A percentile compares a stretch with the other conserved stretches of the same genome.
These are phyloP conservation scores for Pythium graminicola DNA, from an alignment of 352 stramenopile genomes.

Conservation along the genomic window DNA sequence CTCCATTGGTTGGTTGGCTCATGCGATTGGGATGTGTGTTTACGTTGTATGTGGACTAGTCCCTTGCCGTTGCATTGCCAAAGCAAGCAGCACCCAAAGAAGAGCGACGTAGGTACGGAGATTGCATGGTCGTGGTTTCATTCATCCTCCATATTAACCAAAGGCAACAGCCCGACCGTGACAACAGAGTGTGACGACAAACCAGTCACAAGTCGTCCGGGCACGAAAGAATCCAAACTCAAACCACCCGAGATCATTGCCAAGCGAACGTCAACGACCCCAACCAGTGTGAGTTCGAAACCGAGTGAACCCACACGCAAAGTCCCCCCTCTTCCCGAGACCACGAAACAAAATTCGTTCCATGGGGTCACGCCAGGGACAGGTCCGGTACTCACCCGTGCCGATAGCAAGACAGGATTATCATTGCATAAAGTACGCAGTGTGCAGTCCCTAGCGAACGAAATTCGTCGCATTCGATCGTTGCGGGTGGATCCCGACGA, in stretches of 20 bases:
- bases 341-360: constrained; percentile 22
- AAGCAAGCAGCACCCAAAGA: constrained; percentile 24
- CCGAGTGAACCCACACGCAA: constrained; percentile 32
- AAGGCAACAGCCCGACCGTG: no score
- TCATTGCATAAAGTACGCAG: constrained; percentile 62
- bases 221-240: constrained; percentile 61
- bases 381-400: constrained; percentile 7
- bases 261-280: constrained; percentile 10
- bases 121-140: no score
- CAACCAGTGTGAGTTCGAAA: constrained; percentile 6
- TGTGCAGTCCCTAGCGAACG: constrained; percentile 73
- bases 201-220: neutral
- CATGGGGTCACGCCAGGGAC: constrained; percentile 17
- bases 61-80: constrained; percentile 13
- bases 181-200: no score
- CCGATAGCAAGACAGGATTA: constrained; percentile 42
- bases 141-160: neutral
- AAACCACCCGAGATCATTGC: constrained; percentile 47
- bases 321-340: constrained; percentile 38
- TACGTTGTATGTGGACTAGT: constrained; percentile 4
- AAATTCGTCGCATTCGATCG: constrained; percentile 71
- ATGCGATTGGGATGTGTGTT: no score
- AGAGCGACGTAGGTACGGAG: constrained; percentile 23
- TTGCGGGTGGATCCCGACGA: constrained; percentile 36
- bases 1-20: no score